Evolutionary conservation across 805 yeast species (phyloP).

Genomic region (Naumovozyma dairenensis): DNA sequence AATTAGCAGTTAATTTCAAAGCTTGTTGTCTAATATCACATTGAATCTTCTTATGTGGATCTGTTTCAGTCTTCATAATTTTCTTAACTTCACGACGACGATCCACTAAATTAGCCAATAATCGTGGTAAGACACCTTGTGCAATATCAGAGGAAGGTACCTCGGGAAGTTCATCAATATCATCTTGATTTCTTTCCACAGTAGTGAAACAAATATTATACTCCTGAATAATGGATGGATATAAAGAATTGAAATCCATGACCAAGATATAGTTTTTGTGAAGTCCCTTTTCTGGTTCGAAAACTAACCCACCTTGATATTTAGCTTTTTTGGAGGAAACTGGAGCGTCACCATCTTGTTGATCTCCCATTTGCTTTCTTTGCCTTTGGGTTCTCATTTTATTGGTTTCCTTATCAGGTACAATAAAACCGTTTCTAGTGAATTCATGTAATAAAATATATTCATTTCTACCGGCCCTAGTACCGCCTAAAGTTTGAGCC

Average conservation of each 20-base stretch:
- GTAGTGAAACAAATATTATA: slow-evolving; percentile 96
- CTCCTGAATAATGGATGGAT: slow-evolving; percentile 95
- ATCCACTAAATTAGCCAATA: slow-evolving; percentile 72
- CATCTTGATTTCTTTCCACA: slow-evolving; percentile 55
- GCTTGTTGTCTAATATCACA: slow-evolving; percentile 96
- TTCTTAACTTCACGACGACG: slow-evolving; percentile 91
- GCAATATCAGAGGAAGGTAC: slow-evolving; percentile 49
- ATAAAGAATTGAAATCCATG: slow-evolving; percentile 96
- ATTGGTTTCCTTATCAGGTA: slow-evolving; percentile 70
- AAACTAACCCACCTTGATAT: slow-evolving; percentile 87
- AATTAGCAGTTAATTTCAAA: slow-evolving; percentile 90
- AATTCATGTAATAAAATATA: slow-evolving; percentile 88
- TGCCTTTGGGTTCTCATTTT: slow-evolving; percentile 30
- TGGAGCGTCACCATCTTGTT: slow-evolving; percentile 32
- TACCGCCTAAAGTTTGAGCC: slow-evolving; percentile 90
- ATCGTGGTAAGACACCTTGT: slow-evolving; percentile 79
- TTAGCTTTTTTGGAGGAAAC: slow-evolving; percentile 55
- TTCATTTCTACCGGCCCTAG: slow-evolving; percentile 93
- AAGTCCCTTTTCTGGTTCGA: slow-evolving; percentile 92
- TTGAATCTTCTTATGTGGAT: slow-evolving; percentile 60
- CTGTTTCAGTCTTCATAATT: slow-evolving; percentile 64
- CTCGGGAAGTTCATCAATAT: slow-evolving; percentile 54
- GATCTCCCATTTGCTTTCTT: slow-evolving; percentile 21
- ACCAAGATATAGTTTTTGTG: slow-evolving; percentile 83
- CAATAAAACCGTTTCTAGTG: slow-evolving; percentile 63